Base-by-base conservation (phyloP, 2,329 filamentous ascomycete species). In the Graphiopsis chlorocephala region DNA sequence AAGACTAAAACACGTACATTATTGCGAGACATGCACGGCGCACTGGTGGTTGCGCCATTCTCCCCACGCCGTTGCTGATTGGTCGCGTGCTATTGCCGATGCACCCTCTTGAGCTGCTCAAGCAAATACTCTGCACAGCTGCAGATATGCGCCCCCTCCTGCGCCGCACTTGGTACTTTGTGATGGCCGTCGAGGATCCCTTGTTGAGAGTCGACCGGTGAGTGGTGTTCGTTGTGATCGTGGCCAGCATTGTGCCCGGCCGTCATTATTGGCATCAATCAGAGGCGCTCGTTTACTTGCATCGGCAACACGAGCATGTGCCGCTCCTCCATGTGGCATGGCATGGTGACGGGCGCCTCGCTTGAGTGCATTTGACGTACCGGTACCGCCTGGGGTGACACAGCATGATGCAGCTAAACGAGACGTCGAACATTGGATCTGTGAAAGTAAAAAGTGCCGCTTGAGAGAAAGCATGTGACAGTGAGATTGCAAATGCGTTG, bases 281-380 rank as follows among this genome's bases (percentile, higher is more conserved):
- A 45, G 60, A 55, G 60, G 60, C 60, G 48, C 60, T 62, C 60
- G 60, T 62, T 35, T 62, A 62, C 60, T 38, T 62, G 60, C 60
- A 62, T 62, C 60, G 60, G 60, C 60, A 62, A 55, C 33, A 55
- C 47, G 60, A 55, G 60, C 48, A 62, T 62, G 60, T 62, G 60
- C 60, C 60, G 60, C 48, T 29, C 47, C 33, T 38, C 60, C 60
- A 62, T 62, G 60, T 62, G 60, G 60, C 42, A 61, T 48, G 60
- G 59, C 60, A 53, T 38, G 59, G 48, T 62, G 60, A 62, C 60
- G 60, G 48, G 60, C 60, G 60, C 60, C 60, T 62, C 60, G 60
- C 60, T 62, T 53, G 38, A 35, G 48, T 62, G 60, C 60, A 62
- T 52, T 23, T 17, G n/a, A 29, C 60, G 48, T 53, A 62, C 48